Conservation (phyloP, 192 early-diverging fungal species). For the Gryganskiella cystojenkinii region DNA sequence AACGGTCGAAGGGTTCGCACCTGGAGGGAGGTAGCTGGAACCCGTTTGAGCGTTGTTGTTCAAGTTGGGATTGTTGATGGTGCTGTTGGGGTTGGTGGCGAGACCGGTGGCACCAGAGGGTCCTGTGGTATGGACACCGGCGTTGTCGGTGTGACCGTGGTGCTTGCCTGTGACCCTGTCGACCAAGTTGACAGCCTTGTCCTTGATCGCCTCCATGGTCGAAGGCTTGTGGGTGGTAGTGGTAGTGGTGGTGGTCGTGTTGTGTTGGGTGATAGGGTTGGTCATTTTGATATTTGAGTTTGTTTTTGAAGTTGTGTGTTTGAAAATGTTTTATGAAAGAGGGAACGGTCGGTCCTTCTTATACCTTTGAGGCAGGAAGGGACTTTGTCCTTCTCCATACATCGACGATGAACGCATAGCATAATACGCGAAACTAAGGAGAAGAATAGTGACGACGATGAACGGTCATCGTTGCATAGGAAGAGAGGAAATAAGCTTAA, state of each 20-base stretch:
- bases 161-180: constrained; percentile 31
- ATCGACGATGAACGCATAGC: too few relatives aligned
- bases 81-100: neutral
- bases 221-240: constrained; percentile 27
- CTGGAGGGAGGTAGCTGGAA: too few relatives aligned
- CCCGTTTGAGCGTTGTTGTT: too few relatives aligned
- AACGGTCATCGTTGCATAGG: too few relatives aligned
- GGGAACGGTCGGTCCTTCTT: too few relatives aligned
- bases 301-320: neutral
- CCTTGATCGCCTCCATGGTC: constrained; percentile 32
- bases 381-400: too few relatives aligned
- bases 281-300: constrained; percentile 11
- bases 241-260: constrained; percentile 7
- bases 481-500: too few relatives aligned
- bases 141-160: neutral
- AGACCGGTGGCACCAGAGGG: neutral
- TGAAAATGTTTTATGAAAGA: neutral
- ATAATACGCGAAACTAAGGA: too few relatives aligned
- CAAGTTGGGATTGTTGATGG: neutral
- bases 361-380: too few relatives aligned
- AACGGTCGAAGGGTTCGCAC: neutral
- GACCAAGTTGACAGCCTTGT: constrained; percentile 32
- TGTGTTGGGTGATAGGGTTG: constrained; percentile 3
- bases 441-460: too few relatives aligned
- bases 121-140: neutral